Evolutionary conservation across 2,329 filamentous ascomycete genomes (phyloP).

Genomic region (Trichothecium sympodiale): DNA sequence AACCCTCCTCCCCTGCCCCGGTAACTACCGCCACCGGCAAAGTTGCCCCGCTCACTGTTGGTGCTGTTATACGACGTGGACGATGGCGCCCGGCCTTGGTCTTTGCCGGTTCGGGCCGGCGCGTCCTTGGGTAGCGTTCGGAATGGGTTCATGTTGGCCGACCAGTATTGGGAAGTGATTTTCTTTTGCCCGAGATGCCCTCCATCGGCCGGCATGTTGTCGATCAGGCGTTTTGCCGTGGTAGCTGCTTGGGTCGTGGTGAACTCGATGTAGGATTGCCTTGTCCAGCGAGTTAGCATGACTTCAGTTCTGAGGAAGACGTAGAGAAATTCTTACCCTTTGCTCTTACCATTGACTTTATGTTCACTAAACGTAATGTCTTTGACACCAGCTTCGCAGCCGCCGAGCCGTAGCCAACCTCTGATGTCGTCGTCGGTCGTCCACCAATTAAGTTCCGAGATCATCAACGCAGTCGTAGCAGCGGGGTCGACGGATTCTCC

Average conservation of each 20-base stretch:
- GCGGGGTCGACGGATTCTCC: slow-evolving; percentile 48
- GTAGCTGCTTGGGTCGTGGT: slow-evolving; percentile 73
- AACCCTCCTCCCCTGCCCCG: slow-evolving; percentile 39
- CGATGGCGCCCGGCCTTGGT: slow-evolving; percentile 40
- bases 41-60: slow-evolving; percentile 25
- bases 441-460: slow-evolving; percentile 95
- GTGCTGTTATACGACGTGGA: slow-evolving; percentile 33
- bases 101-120: slow-evolving; percentile 51
- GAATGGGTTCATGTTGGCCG: slow-evolving; percentile 74
- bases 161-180: slow-evolving; percentile 63
- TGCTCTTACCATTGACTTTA: slow-evolving; percentile 98
- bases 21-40: slow-evolving; percentile 36
- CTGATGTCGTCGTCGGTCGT: slow-evolving; percentile 90
- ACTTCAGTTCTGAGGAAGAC: background rate
- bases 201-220: slow-evolving; percentile 44
- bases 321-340: slow-evolving; percentile 79
- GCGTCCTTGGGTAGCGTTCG: slow-evolving; percentile 83
- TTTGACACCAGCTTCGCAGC: slow-evolving; percentile 72
- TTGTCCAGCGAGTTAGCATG: slow-evolving; percentile 16
- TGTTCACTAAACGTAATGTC: slow-evolving; percentile 97
- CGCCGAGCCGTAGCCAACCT: slow-evolving; percentile 71
- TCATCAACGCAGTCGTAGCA: slow-evolving; percentile 62
- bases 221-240: slow-evolving; percentile 72
- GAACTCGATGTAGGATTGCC: slow-evolving; percentile 78
- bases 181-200: slow-evolving; percentile 53